Base-by-base conservation (phyloP, 2,329 filamentous ascomycete species). In the Bipolaris zeicola region DNA sequence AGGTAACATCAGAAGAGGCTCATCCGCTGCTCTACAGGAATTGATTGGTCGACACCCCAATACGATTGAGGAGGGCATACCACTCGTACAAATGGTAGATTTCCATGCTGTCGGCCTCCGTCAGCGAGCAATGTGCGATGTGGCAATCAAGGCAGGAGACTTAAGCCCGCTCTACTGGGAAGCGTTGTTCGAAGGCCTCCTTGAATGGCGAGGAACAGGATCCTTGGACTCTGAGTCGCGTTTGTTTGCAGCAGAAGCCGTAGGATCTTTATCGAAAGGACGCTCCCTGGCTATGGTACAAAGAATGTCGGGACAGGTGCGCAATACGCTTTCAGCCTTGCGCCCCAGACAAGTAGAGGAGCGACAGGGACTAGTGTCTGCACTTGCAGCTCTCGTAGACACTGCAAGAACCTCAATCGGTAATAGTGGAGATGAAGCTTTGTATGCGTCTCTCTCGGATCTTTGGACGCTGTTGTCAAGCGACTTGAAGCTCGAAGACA, bases 101-200 rank as follows among this genome's bases (percentile, higher is more conserved):
- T 99, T 97, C 70, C 92, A 96, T 72, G 86, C 91, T 36, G 92
- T 99, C 18, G 94, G 95, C 2, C 83, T 96, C n/a, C 85, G 94
- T 22, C 89, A 90, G 14, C 85, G 91, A 63, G 94, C 93, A 3
- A 88, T 96, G 67, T 83, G 87, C 38, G 86, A 93, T 44, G 91
- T 98, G 10, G 87, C 91, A 0, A 78, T 86, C 11, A 83, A 83
- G 36, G 89, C 89, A 0, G 86, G 90, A 0, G 79, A 78, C n/a
- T 78, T 98, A 5, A 85, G 87, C 28, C 66, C 72, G 7, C 70
- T 79, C 1, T 91, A 90, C 60, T 91, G 91, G 73, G 80, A 83
- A 44, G 87, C 89, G 1, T 77, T 97, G 3, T 77, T 92, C 7
- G 83, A 88, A 34, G 88, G 84, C 0, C 79, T 96, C 6, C 79